Conservation (phyloP, 169 alveolate genomes). For the Condylostoma magnum region DNA sequence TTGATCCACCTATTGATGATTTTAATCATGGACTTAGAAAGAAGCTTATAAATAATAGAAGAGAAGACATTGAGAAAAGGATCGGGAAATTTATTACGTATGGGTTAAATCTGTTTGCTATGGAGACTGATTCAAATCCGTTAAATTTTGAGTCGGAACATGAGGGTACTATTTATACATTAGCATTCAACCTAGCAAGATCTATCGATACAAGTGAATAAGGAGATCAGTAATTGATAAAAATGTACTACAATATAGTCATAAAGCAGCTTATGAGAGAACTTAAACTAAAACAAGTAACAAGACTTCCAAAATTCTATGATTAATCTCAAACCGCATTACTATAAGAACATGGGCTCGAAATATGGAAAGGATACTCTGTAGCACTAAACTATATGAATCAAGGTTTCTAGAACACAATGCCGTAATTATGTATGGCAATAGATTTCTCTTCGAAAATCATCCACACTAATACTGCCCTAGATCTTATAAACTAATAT, state of each 20-base stretch:
- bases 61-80: not conserved
- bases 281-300: constrained; percentile 14
- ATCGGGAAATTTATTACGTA: not conserved
- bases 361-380: constrained; percentile 8
- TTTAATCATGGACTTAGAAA: not conserved
- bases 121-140: not conserved
- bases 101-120: not conserved
- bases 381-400: constrained; percentile 1
- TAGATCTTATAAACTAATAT: not conserved
- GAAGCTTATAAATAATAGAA: not conserved
- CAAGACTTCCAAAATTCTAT: not conserved
- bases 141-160: not conserved
- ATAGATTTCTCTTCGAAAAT: constrained; percentile 12
- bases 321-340: not conserved
- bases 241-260: constrained; percentile 6
- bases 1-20: too few species aligned
- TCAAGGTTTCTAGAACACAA: not conserved
- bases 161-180: not conserved
- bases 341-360: not conserved
- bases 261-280: not conserved
- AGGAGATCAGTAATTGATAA: not conserved
- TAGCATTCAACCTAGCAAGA: not conserved
- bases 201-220: constrained; percentile 6
- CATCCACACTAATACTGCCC: not conserved
- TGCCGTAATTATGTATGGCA: too few species aligned